Base-by-base conservation (phyloP, 148 eudicot species). In the Camellia sinensis region DNA sequence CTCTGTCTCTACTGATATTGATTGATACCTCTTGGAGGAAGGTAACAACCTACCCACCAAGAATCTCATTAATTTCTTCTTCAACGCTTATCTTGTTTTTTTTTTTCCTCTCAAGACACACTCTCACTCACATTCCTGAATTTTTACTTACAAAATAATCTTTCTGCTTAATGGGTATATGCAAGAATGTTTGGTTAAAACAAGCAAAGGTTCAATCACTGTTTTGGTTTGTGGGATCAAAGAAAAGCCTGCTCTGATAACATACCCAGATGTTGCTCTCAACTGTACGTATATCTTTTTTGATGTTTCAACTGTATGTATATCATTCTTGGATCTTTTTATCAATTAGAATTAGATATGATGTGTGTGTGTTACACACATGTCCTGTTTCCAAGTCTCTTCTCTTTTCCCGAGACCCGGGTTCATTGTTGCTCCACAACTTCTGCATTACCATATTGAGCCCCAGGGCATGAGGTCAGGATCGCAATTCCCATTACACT, bases 261-360 rank as follows among this genome's bases (percentile, higher is more conserved):
- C 85, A 46, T 83, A 83, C n/a, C 85, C 85, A 1, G 85, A 83
- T 79, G 79, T 83, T 57, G 85, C 82, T 60, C 71, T 83, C 12
- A 83, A 79, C 60, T 68, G 85, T 83, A 83, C 15, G 82, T n/a
- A n/a, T n/a, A n/a, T n/a, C n/a, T n/a, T n/a, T n/a, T n/a, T n/a
- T n/a, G n/a, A n/a, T n/a, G n/a, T n/a, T n/a, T n/a, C n/a, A n/a
- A n/a, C n/a, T n/a, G n/a, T n/a, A n/a, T n/a, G n/a, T n/a, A n/a
- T 17, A 9, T 40, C 68, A 17, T 60, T 17, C 56, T 62, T 43
- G 17, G 40, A 6, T 68, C 52, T 56, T 37, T 74, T 57, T 57
- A 17, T 21, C 29, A 73, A 73, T 12, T 21, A 41, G 48, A 44
- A 44, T 64, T n/a, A 13, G 52, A 53, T 29, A 12, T 78, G 22